Evolutionary conservation across 2,329 filamentous ascomycete species (phyloP).

Genomic region (Cylindrodendrum hubeiense): DNA sequence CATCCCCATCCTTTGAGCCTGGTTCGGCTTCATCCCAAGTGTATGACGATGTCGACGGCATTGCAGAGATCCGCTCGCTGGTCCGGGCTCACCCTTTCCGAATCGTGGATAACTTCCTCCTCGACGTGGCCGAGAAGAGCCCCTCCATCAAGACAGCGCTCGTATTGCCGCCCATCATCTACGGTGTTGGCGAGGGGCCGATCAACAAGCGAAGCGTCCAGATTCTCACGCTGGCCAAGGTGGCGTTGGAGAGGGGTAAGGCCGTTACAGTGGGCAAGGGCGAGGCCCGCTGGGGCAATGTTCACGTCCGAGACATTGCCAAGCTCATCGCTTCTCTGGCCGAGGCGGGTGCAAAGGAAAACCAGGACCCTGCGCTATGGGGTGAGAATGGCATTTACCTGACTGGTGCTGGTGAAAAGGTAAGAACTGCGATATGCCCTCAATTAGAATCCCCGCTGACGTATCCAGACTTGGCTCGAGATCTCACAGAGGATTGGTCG

Average conservation of each 20-base stretch:
- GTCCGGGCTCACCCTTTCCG: conserved; percentile 44
- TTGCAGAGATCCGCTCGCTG: conserved; percentile 40
- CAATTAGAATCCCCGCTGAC: not conserved
- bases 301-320: conserved; percentile 51
- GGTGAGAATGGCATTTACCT: conserved; percentile 55
- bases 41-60: conserved; percentile 52
- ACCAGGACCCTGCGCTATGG: conserved; percentile 47
- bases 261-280: conserved; percentile 51
- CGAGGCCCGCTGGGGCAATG: conserved; percentile 50
- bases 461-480: conserved; percentile 43
- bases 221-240: conserved; percentile 51
- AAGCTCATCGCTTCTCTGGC: conserved; percentile 46
- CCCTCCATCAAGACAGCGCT: conserved; percentile 50
- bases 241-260: conserved; percentile 48
- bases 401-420: conserved; percentile 44
- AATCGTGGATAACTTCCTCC: conserved; percentile 53
- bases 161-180: conserved; percentile 53
- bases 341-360: conserved; percentile 44
- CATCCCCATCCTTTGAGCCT: conserved; percentile 44
- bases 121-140: conserved; percentile 43
- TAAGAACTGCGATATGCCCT: conserved; percentile 24
- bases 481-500: conserved; percentile 46
- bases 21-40: conserved; percentile 46
- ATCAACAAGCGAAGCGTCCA: conserved; percentile 56
- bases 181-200: conserved; percentile 53